Conservation (phyloP, 176 grass and related monocot genomes). For the Phragmites australis region DNA sequence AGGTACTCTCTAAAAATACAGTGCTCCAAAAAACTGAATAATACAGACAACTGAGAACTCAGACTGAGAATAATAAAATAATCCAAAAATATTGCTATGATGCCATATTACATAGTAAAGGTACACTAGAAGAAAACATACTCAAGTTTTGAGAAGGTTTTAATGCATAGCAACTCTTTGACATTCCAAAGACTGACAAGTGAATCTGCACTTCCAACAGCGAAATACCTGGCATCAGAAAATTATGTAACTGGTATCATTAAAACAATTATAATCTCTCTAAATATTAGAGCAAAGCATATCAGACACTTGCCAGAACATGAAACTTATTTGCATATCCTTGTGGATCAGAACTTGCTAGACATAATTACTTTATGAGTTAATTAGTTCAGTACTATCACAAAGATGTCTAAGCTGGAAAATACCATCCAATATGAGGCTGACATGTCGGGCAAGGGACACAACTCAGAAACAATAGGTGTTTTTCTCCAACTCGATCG, state of each 20-base stretch:
- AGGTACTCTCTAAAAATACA: not conserved
- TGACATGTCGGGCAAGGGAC: not conserved
- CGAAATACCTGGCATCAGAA: slow-evolving; percentile 77
- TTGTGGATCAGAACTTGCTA: slow-evolving; percentile 23
- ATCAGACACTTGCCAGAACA: slow-evolving; percentile 1
- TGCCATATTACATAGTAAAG: not conserved
- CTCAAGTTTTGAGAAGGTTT: slow-evolving; percentile 99
- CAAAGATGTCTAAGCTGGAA: not conserved
- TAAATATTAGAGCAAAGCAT: not conserved
- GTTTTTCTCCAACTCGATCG: not conserved
- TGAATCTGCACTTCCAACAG: slow-evolving; percentile 99
- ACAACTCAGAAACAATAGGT: not conserved
- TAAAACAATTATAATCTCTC: slow-evolving; percentile 25
- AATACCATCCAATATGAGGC: not conserved
- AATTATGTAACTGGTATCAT: slow-evolving; percentile 35
- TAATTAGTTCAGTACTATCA: not conserved
- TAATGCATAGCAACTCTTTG: slow-evolving; percentile 85
- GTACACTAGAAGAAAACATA: slow-evolving; percentile 34
- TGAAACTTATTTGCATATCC: not conserved
- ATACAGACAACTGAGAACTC: slow-evolving; percentile 5
- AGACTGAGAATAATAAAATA: not conserved
- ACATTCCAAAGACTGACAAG: slow-evolving; percentile 97
- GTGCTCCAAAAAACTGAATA: not conserved
- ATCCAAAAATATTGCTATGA: not conserved
- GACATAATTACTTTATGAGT: not conserved